Percentiles rank a stretch among this genome's conserved stretches.
phyloP scores from a whole-genome alignment of 306 rosid species.

The Rosa lucieae region DNA sequence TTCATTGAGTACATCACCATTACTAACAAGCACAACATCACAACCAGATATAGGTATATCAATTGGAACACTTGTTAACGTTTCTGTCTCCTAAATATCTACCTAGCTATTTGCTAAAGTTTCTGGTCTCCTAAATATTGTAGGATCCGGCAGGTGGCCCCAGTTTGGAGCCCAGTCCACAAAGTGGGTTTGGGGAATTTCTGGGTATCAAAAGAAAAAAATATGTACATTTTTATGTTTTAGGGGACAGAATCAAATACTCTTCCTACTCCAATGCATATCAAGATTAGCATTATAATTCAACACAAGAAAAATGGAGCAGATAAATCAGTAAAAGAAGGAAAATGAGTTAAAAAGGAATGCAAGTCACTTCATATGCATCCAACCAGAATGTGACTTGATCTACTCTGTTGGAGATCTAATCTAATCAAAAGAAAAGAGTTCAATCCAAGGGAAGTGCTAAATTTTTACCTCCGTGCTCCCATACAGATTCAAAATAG shows the following conservation, averaged over 20 bases:
- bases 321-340: neutral
- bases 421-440: slow-evolving; percentile 20
- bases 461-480: slow-evolving; percentile 73
- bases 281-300: neutral
- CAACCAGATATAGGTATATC: slow-evolving; percentile 78
- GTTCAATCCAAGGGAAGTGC: neutral
- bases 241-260: neutral
- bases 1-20: slow-evolving; percentile 46
- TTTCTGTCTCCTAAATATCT: slow-evolving; percentile 51
- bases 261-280: neutral
- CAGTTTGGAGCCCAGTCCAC: neutral
- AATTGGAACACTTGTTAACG: slow-evolving; percentile 70
- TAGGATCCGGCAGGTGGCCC: neutral
- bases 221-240: neutral
- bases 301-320: neutral
- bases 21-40: slow-evolving; percentile 59
- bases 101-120: neutral
- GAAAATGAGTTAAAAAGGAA: neutral
- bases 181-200: neutral
- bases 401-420: neutral
- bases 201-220: neutral
- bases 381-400: neutral
- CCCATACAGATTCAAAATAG: slow-evolving; percentile 84
- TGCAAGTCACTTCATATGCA: no score
- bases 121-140: neutral